Base-by-base conservation (phyloP, 768 basidiomycete species). In the Lactifluus rugatus region DNA sequence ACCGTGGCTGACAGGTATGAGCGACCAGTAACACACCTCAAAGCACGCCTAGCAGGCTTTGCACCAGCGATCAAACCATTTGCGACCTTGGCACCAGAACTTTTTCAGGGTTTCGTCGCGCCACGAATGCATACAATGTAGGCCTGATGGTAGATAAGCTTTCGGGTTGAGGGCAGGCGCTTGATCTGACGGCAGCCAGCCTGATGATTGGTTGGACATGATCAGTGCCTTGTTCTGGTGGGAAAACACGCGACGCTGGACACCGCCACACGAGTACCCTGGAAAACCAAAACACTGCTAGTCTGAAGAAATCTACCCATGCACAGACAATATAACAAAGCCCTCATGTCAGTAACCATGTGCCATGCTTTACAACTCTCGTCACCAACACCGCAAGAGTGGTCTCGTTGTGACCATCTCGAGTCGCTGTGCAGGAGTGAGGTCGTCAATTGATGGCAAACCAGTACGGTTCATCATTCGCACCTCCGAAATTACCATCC, bases 401-500 rank as follows among this genome's bases (percentile, higher is more conserved):
- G 89, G 85, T 60, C 78, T 83, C 56, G 76, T 80, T 62, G 82
- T 78, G 23, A 90, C 77, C 45, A 76, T 83, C 70, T 91, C 89
- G 64, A 90, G 70, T 21, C 89, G 84, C 89, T 91, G 64, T 2
- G 26, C 26, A 46, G 16, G 46, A 34, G 50, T 42, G 28, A 28
- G 10, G 49, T 53, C 23, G 58, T 55, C 28, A 41, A 32, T 48
- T 28, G 25, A 26, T 25, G 47, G 44, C 21, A 25, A 62, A 21
- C 23, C 28, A 51, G 5, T 48, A 39, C 13, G 41, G 69, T 79
- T 14, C 5, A 10, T 28, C 14, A 5, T 25, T 13, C 63, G 44
- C 52, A 90, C 89, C 80, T 92, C 89, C 13, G 82, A 78, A 55
- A 92, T 77, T 26, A 86, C 87, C 9, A 73, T 79, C 46, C 78